Evolutionary conservation across 1,139 yeast genomes (phyloP), one percentile per base, ranked within the genome.

Genomic region (Yamadazyma atmosphaerica): DNA sequence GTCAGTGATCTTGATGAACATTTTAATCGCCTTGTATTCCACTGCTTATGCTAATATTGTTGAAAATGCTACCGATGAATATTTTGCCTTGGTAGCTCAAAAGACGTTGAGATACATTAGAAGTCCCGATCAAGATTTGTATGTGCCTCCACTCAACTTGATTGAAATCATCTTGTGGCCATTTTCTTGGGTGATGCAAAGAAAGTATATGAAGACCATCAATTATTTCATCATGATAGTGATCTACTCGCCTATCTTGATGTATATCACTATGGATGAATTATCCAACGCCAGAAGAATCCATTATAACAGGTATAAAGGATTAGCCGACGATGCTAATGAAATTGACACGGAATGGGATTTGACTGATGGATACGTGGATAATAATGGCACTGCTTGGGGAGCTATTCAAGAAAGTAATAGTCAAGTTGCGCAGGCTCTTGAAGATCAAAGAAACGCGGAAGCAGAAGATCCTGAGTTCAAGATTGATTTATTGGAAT

Each of bases 121-220:
- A 49, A 95, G 96, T 0, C 96, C 96, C 0, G 96, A 88, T 62
- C 83, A 81, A 42, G 82, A 85, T 52, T 86, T 87, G 33, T 88
- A 81, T 56, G 90, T 87, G 22, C 94, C 96, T 4, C 96, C 96
- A 6, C 72, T 87, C 45, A 88, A 88, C 56, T 58, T 88, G 49
- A 63, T 88, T 43, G 96, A 88, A 57, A 36, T 82, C 2, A 35
- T 72, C 3, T 55, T 83, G 10, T 39, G 51, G 27, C 76, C 77
- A 7, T 38, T 69, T 2, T 37, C 60, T 55, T 52, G 65, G 58
- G 19, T 67, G 9, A 26, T 62, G 13, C 51, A 63, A 21, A 50
- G 43, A 19, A 50, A 47, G 7, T 55, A 63, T 31, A 68, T 58
- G 55, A 60, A 60, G 34, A 46, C 50, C 2, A 32, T 82, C 34